Evolutionary conservation across 305 asterid species (phyloP).

Genomic region (Withania somnifera): DNA sequence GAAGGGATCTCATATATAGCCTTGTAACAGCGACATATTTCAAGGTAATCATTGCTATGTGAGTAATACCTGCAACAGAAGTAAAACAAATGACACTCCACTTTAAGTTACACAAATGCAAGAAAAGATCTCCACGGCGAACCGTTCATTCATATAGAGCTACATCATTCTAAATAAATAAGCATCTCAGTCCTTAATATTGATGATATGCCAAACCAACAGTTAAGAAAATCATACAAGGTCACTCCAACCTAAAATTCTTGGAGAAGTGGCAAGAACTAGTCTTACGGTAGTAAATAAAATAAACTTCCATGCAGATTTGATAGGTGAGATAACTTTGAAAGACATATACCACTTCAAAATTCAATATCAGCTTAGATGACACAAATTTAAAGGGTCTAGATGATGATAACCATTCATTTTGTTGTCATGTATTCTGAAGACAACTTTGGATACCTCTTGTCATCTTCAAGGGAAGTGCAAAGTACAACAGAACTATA

Average conservation of each 20-base stretch:
- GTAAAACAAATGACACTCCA: neutral
- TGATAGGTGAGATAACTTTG: neutral
- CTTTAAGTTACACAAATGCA: neutral
- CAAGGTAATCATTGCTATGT: slow-evolving; percentile 86
- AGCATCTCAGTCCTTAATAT: neutral
- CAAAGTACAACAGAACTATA: neutral
- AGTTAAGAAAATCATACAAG: neutral
- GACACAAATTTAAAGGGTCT: neutral
- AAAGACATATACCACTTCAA: neutral
- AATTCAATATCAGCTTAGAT: neutral
- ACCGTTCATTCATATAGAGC: neutral
- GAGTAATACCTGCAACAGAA: slow-evolving; percentile 56
- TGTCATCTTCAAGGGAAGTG: neutral
- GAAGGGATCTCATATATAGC: slow-evolving; percentile 88
- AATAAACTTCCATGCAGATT: neutral
- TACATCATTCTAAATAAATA: neutral
- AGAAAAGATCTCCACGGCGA: neutral
- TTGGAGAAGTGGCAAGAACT: neutral
- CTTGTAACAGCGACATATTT: slow-evolving; percentile 92
- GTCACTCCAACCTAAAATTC: neutral
- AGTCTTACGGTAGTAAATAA: neutral
- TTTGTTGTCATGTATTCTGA: neutral
- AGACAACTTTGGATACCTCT: neutral
- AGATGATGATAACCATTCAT: neutral
- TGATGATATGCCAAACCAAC: neutral